phyloP scores from a whole-genome alignment of 225 moss, liverwort and hornwort genomes.

The Thuidium tamariscinum region DNA sequence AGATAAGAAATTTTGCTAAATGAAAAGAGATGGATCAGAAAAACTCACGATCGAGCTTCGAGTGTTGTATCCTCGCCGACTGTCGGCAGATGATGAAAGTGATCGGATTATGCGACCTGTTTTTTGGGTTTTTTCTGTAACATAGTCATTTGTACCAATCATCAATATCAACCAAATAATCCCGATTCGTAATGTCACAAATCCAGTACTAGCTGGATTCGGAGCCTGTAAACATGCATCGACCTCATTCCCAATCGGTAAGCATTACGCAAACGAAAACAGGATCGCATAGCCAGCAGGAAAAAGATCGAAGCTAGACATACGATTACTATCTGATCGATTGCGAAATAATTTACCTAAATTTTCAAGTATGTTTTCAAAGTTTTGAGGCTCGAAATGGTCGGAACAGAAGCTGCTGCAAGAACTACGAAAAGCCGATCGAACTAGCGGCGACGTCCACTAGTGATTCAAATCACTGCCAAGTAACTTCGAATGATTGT shows the following conservation, averaged over 20 bases:
- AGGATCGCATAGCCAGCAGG: no score
- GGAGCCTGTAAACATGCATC: no score
- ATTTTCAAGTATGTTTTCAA: not conserved
- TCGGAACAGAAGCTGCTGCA: not conserved
- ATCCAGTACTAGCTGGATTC: not conserved
- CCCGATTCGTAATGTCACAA: no score
- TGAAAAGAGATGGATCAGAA: not conserved
- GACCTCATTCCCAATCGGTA: not conserved
- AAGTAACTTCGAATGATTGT: not conserved
- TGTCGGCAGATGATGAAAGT: not conserved
- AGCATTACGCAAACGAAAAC: not conserved
- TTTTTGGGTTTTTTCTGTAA: not conserved
- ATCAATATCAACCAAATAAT: not conserved
- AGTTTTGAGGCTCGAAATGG: not conserved
- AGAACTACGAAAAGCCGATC: not conserved
- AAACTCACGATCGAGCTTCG: not conserved
- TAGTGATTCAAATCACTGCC: not conserved
- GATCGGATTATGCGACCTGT: no score
- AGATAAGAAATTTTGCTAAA: not conserved
- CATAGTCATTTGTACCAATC: not conserved
- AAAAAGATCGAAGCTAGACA: not conserved
- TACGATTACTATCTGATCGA: not conserved
- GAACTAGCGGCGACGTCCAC: not conserved
- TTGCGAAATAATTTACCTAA: not conserved
- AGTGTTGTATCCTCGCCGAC: not conserved